phyloP scores from a whole-genome alignment of 768 basidiomycete species.

The Steccherinum ochraceum region DNA sequence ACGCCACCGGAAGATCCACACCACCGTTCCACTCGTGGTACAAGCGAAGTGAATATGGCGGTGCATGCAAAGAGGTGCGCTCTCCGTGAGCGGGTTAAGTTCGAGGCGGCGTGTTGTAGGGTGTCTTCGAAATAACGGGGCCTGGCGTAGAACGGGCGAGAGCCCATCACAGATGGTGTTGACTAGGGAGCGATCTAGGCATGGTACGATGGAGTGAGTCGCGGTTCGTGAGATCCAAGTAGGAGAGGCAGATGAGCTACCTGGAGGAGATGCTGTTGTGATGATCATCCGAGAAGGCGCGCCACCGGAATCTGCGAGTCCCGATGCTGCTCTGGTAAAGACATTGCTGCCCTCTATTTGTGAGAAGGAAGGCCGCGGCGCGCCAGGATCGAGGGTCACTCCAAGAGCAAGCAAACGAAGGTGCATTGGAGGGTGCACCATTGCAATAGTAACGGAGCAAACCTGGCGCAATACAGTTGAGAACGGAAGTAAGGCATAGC shows the following conservation, averaged over 20 bases:
- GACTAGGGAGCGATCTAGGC: background rate
- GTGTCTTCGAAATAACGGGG: background rate
- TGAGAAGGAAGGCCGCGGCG: no score
- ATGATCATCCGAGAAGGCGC: background rate
- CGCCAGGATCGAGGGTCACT: no score
- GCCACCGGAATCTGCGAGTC: background rate
- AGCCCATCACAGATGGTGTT: background rate
- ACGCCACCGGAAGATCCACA: background rate
- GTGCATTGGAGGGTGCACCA: background rate
- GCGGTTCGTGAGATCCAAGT: background rate
- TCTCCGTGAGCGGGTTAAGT: background rate
- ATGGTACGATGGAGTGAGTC: background rate
- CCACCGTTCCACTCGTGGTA: background rate
- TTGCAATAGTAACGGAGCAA: background rate
- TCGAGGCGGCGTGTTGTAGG: background rate
- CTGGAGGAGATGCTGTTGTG: background rate
- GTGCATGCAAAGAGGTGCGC: background rate
- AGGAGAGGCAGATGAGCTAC: background rate
- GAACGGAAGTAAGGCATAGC: no score
- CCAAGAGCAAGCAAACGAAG: no score
- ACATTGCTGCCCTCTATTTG: background rate
- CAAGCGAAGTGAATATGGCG: background rate
- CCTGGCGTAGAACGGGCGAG: background rate
- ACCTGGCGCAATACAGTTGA: no score
- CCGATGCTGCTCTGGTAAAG: background rate